Percentiles rank a stretch among this genome's conserved stretches.
phyloP scores from a whole-genome alignment of 2,329 filamentous ascomycete species.

The Chrysoporthe puriensis region DNA sequence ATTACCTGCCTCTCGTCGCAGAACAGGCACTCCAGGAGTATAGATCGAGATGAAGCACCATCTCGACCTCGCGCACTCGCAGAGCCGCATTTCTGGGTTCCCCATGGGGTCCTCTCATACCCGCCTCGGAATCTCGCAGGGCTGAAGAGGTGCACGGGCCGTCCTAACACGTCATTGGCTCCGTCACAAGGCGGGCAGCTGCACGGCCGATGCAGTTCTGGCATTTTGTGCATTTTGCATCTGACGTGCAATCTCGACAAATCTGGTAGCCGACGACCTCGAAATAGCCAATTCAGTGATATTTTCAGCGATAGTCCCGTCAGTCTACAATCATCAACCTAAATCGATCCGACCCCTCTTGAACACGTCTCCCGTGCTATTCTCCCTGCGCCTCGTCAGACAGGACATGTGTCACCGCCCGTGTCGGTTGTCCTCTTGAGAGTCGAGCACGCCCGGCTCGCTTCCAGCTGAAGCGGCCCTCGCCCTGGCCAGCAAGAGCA shows the following conservation, averaged over 20 bases:
- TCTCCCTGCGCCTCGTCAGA: slow-evolving; percentile 13
- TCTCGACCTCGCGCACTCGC: background rate
- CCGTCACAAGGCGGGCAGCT: slow-evolving; percentile 3
- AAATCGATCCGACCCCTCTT: slow-evolving; percentile 8
- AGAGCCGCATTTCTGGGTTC: background rate
- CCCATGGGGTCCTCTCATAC: background rate
- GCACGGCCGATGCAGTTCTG: slow-evolving; percentile 7
- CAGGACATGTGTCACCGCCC: slow-evolving; percentile 30
- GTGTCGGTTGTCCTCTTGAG: slow-evolving; percentile 11
- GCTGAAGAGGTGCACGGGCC: slow-evolving; percentile 13
- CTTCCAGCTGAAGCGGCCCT: slow-evolving; percentile 14
- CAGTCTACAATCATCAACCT: slow-evolving; percentile 1
- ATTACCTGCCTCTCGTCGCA: background rate
- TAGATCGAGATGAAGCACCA: background rate
- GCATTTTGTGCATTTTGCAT: slow-evolving; percentile 15
- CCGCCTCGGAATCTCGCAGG: background rate
- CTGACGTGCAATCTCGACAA: slow-evolving; percentile 14
- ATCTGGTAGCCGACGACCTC: slow-evolving; percentile 5
- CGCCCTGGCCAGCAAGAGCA: slow-evolving; percentile 36
- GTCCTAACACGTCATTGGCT: slow-evolving; percentile 10
- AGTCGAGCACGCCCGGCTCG: slow-evolving; percentile 12
- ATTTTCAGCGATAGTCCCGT: background rate
- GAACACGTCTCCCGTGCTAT: slow-evolving; percentile 1
- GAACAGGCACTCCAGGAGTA: background rate
- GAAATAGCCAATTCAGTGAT: background rate